phyloP scores from a whole-genome alignment of 1,139 yeast species.

The Yueomyces sp. region DNA sequence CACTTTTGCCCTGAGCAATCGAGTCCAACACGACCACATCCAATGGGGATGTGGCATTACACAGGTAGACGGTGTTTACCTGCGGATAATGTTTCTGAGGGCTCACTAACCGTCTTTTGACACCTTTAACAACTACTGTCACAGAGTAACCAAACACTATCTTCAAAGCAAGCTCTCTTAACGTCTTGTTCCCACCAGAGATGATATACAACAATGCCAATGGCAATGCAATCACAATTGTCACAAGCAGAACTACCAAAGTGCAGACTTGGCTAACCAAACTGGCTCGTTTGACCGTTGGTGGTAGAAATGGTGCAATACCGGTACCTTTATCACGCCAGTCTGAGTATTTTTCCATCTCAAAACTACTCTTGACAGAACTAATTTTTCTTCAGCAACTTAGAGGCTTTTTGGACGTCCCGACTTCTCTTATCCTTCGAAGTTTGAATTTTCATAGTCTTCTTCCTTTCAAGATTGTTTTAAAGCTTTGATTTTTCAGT shows the following conservation, averaged over 20 bases:
- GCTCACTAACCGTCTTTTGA: slow-evolving; percentile 32
- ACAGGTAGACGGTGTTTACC: slow-evolving; percentile 33
- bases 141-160: slow-evolving; percentile 19
- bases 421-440: no score
- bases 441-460: no score
- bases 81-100: slow-evolving; percentile 31
- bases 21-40: slow-evolving; percentile 33
- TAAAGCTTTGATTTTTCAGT: no score
- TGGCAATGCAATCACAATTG: slow-evolving; percentile 7
- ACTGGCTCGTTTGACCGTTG: slow-evolving; percentile 7
- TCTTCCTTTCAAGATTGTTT: no score
- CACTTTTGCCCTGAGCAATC: slow-evolving; percentile 25
- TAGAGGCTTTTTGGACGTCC: no score
- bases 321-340: slow-evolving; percentile 78
- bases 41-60: slow-evolving; percentile 45
- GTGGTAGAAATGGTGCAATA: slow-evolving; percentile 65
- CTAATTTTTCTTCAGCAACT: no score
- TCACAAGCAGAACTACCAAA: slow-evolving; percentile 13
- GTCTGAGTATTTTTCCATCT: slow-evolving; percentile 65
- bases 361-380: not conserved
- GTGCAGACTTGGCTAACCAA: not conserved
- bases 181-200: slow-evolving; percentile 4
- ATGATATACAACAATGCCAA: slow-evolving; percentile 5
- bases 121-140: slow-evolving; percentile 38
- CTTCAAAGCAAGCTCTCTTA: slow-evolving; percentile 11